Percentiles rank a stretch among this genome's conserved stretches.
These are phyloP conservation scores for Lactuca saligna DNA, from an alignment of 129 eudicot species.

Conservation along the genomic window DNA sequence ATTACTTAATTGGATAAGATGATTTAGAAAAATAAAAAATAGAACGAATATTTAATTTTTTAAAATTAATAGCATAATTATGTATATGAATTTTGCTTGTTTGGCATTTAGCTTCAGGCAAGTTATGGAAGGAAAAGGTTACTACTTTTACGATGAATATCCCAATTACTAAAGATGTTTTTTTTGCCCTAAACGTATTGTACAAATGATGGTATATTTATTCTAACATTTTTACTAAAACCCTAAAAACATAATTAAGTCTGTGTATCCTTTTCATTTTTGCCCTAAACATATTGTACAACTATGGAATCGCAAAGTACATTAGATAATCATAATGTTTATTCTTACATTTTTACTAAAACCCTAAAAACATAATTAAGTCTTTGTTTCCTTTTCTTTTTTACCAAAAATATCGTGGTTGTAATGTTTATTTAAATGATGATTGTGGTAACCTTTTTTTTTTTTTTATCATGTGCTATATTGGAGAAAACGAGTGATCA, in stretches of 20 bases:
- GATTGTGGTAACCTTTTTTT: constrained; percentile 6
- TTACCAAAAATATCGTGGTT: constrained; percentile 17
- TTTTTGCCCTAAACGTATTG: constrained; percentile 9
- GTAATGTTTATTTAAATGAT: constrained; percentile 13
- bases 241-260: not conserved
- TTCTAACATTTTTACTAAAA: not conserved
- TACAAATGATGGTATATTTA: constrained; percentile 18
- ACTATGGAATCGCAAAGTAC: constrained; percentile 21
- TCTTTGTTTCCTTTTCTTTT: not conserved
- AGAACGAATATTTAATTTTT: no score
- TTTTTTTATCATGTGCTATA: constrained; percentile 27
- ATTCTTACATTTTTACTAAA: not conserved
- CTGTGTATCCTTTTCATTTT: not conserved
- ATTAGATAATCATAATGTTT: constrained; percentile 9
- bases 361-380: not conserved
- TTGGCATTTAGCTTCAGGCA: not conserved
- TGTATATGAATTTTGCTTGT: not conserved
- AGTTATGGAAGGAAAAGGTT: not conserved
- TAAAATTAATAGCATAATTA: no score
- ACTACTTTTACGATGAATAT: not conserved
- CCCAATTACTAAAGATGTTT: not conserved
- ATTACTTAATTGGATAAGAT: no score
- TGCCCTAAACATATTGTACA: constrained; percentile 16
- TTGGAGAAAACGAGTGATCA: constrained; percentile 21
- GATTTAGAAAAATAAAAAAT: no score